Percentiles rank a stretch among this genome's conserved stretches.
Conservation (phyloP, 306 rosid species). For the Gleditsia sinensis region DNA sequence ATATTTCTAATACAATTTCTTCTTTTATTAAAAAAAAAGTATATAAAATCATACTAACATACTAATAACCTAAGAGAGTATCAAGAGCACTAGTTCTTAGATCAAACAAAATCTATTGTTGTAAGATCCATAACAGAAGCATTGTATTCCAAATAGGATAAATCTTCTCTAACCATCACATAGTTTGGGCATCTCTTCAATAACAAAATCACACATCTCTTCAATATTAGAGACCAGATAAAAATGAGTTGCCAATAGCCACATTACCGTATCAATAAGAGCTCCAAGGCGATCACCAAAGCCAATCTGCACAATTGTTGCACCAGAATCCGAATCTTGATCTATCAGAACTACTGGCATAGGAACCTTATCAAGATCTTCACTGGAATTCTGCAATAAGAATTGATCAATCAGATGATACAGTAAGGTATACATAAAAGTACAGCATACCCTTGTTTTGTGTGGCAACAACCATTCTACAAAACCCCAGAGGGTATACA, state of each 20-base stretch:
- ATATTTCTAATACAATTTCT: too few species aligned
- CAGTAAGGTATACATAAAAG: slow-evolving; percentile 9
- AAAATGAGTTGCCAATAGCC: slow-evolving; percentile 33
- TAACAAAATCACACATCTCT: slow-evolving; percentile 28
- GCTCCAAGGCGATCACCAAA: slow-evolving; percentile 99
- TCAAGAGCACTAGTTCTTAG: neutral
- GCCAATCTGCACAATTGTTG: slow-evolving; percentile 88
- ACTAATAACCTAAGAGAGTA: neutral
- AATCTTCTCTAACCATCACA: slow-evolving; percentile 14
- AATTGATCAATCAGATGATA: slow-evolving; percentile 34
- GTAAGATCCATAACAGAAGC: neutral
- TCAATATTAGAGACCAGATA: slow-evolving; percentile 22
- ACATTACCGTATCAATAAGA: slow-evolving; percentile 85
- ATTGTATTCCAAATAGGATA: neutral
- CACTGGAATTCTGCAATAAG: slow-evolving; percentile 59
- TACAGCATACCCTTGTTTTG: slow-evolving; percentile 19
- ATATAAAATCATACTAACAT: too few species aligned
- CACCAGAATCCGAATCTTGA: slow-evolving; percentile 85
- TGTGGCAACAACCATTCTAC: neutral
- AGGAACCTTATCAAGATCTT: slow-evolving; percentile 56
- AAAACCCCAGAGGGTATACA: neutral
- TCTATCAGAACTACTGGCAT: slow-evolving; percentile 85
- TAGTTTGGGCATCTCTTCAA: slow-evolving; percentile 4
- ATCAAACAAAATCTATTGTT: neutral
- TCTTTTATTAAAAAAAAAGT: too few species aligned